phyloP scores from a whole-genome alignment of 352 stramenopile species.

The Phytophthora fragariae region DNA sequence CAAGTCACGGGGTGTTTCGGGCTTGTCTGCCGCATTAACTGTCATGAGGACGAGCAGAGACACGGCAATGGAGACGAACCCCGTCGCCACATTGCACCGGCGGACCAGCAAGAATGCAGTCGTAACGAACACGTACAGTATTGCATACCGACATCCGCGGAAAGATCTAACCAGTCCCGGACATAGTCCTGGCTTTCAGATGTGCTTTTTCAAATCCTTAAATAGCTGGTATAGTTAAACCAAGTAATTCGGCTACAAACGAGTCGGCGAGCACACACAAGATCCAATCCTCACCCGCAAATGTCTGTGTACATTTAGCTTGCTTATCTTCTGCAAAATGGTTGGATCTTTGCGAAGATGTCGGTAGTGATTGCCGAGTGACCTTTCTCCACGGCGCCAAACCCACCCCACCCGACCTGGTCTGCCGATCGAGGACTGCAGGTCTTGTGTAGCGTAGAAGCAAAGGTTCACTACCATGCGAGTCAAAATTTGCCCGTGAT shows the following conservation, averaged over 20 bases:
- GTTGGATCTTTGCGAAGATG: no score
- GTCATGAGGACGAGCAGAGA: constrained; percentile 33
- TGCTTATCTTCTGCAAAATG: no score
- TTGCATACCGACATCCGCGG: no score
- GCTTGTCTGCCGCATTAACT: constrained; percentile 29
- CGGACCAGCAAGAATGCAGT: not conserved
- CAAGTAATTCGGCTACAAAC: no score
- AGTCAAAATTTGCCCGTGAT: constrained; percentile 41
- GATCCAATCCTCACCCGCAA: no score
- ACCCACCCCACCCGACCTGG: not conserved
- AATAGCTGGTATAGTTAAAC: no score
- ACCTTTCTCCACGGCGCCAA: constrained; percentile 24
- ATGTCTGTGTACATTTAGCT: no score
- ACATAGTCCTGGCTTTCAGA: no score
- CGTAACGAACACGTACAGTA: constrained; percentile 4
- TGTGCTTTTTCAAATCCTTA: no score
- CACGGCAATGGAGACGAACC: constrained; percentile 14
- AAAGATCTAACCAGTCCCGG: no score
- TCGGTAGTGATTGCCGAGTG: constrained; percentile 15
- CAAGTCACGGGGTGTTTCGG: constrained; percentile 5
- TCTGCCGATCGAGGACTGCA: constrained; percentile 4
- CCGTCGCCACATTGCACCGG: constrained; percentile 14
- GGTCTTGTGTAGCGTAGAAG: constrained; percentile 23
- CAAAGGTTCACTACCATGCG: constrained; percentile 6
- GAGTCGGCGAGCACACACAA: no score